Conservation (phyloP, 148 eudicot genomes). For the Pharnaceum exiguum region DNA sequence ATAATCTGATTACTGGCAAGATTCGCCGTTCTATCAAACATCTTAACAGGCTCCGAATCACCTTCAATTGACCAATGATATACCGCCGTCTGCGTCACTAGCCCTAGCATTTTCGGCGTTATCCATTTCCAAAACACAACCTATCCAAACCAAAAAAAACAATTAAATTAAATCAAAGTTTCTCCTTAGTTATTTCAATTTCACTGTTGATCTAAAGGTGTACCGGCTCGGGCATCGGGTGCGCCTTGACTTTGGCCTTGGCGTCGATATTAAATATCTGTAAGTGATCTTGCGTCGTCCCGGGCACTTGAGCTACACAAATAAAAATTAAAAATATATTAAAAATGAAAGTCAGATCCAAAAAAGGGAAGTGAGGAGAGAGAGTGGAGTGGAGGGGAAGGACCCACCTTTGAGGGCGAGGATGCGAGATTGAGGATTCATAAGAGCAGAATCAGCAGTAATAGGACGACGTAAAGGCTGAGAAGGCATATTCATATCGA, state of each 20-base stretch:
- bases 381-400: no score
- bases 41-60: slow-evolving; percentile 80
- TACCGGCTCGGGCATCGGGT: slow-evolving; percentile 97
- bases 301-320: slow-evolving; percentile 89
- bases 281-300: slow-evolving; percentile 90
- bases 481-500: slow-evolving; percentile 84
- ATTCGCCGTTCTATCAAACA: slow-evolving; percentile 94
- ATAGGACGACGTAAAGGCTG: slow-evolving; percentile 94
- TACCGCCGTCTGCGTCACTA: slow-evolving; percentile 83
- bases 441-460: slow-evolving; percentile 90
- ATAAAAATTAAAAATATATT: slow-evolving; percentile 6
- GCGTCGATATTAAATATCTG: slow-evolving; percentile 88
- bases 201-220: not conserved
- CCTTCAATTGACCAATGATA: slow-evolving; percentile 98
- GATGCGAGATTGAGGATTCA: slow-evolving; percentile 84
- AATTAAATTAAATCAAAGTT: not conserved
- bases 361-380: no score
- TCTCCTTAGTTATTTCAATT: not conserved
- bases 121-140: slow-evolving; percentile 98
- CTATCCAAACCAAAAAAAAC: slow-evolving; percentile 18
- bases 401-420: slow-evolving; percentile 79
- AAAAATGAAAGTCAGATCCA: no score
- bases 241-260: slow-evolving; percentile 78
- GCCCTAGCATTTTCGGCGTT: slow-evolving; percentile 78
- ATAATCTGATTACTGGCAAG: slow-evolving; percentile 86